Conservation (phyloP, 2,329 filamentous ascomycete genomes). For the Amauroascus verrucosus region DNA sequence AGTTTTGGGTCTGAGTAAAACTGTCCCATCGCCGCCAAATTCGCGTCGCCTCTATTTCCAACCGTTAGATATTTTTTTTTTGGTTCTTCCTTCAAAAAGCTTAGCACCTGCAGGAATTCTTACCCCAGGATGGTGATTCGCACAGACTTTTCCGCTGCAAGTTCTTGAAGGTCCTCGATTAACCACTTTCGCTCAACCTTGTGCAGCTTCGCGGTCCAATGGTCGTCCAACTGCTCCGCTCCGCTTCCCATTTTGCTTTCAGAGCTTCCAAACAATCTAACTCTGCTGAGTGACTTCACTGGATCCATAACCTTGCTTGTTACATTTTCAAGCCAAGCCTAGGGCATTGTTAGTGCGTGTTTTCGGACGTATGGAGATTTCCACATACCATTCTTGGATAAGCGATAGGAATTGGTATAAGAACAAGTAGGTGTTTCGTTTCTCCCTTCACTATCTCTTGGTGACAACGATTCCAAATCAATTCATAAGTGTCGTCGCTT, state of each 20-base stretch:
- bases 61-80: constrained; percentile 1
- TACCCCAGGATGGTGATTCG: constrained; percentile 78
- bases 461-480: constrained; percentile 76
- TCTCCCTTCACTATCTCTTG: constrained; percentile 71
- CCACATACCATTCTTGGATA: constrained; percentile 63
- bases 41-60: constrained; percentile 66
- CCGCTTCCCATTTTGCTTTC: constrained; percentile 86
- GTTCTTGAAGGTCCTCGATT: constrained; percentile 81
- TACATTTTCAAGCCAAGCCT: constrained; percentile 57
- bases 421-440: constrained; percentile 79
- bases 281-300: constrained; percentile 75
- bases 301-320: constrained; percentile 83
- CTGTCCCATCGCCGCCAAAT: constrained; percentile 82
- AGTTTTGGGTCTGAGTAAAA: constrained; percentile 89
- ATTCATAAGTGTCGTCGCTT: constrained; percentile 69
- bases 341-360: constrained; percentile 34
- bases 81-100: neutral
- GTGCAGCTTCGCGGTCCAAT: constrained; percentile 94
- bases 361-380: constrained; percentile 4
- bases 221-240: constrained; percentile 85
- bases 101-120: constrained; percentile 16
- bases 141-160: constrained; percentile 85
- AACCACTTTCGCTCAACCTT: constrained; percentile 80
- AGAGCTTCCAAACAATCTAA: constrained; percentile 66
- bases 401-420: constrained; percentile 73